Conservation (phyloP, 176 grass and related monocot genomes). For the Secale cereale region DNA sequence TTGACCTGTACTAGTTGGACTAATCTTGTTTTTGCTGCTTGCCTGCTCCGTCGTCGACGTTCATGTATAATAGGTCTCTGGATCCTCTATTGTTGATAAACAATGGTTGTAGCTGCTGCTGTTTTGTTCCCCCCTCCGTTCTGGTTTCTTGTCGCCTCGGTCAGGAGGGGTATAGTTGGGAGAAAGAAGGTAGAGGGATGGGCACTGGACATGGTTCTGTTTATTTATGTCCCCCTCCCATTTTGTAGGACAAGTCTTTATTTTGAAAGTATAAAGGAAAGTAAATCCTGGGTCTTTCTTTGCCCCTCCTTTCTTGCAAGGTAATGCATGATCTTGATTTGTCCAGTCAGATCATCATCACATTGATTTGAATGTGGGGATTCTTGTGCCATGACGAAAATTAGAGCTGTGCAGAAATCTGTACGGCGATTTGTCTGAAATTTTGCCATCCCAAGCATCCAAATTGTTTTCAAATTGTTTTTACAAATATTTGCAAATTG, state of each 20-base stretch:
- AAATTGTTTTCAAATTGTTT: background rate
- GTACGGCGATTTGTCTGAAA: background rate
- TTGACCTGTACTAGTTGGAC: conserved; percentile 47
- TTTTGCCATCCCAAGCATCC: background rate
- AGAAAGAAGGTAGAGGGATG: conserved; percentile 32
- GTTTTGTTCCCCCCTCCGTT: conserved; percentile 42
- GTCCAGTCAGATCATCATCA: background rate
- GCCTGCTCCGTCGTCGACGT: background rate
- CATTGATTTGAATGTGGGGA: background rate
- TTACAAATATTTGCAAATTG: no score
- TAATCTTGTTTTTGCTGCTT: conserved; percentile 35
- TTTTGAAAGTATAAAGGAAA: conserved; percentile 58
- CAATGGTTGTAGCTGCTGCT: conserved; percentile 30
- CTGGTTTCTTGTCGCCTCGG: conserved; percentile 19
- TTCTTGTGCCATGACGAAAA: background rate
- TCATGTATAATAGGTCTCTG: conserved; percentile 59
- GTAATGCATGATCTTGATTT: background rate
- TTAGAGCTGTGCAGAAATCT: background rate
- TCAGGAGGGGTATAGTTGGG: conserved; percentile 45
- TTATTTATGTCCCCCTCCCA: conserved; percentile 54
- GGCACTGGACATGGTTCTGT: conserved; percentile 40
- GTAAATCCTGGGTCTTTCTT: conserved; percentile 30
- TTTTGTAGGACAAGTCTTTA: conserved; percentile 63
- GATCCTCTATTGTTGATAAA: conserved; percentile 40
- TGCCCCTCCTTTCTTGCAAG: background rate